Conservation (phyloP, 371 early-diverging fungal species). For the Rhizomucor miehei region DNA sequence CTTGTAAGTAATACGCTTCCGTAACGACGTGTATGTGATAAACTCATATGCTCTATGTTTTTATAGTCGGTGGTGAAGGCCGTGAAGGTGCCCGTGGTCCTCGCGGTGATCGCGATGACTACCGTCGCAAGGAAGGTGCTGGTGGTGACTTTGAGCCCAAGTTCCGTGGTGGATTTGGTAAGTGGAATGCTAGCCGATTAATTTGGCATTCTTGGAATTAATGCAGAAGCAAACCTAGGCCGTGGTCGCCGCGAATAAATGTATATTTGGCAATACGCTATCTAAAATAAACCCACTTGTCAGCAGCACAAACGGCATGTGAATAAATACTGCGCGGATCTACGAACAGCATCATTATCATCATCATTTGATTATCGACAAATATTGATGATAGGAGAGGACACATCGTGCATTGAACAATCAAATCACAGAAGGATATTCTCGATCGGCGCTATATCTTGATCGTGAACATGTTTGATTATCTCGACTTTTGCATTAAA, state of each 20-base stretch:
- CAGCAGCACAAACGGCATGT: too few species aligned
- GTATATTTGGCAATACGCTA: not conserved
- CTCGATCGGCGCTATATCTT: too few species aligned
- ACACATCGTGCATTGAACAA: too few species aligned
- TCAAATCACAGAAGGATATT: too few species aligned
- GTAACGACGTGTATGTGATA: not conserved
- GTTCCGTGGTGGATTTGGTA: constrained; percentile 86
- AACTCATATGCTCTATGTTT: not conserved
- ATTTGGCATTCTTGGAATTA: not conserved
- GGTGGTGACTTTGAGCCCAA: constrained; percentile 92
- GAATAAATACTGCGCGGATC: too few species aligned
- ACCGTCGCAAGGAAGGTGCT: constrained; percentile 94
- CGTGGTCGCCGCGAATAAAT: constrained; percentile 51
- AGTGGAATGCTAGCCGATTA: constrained; percentile 7
- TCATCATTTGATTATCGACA: too few species aligned
- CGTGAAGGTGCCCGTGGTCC: constrained; percentile 59
- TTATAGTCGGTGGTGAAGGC: constrained; percentile 35
- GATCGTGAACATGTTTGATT: too few species aligned
- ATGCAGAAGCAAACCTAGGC: constrained; percentile 9
- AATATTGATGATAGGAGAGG: too few species aligned
- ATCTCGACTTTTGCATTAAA: too few species aligned
- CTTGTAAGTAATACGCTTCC: constrained; percentile 39
- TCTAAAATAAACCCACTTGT: too few species aligned
- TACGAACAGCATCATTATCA: too few species aligned
- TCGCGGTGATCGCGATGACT: constrained; percentile 78